A percentile compares a stretch with the other conserved stretches of the same genome.
Evolutionary conservation across 2,329 filamentous ascomycete genomes (phyloP).

Genomic region (Phyllosticta citrichinensis): DNA sequence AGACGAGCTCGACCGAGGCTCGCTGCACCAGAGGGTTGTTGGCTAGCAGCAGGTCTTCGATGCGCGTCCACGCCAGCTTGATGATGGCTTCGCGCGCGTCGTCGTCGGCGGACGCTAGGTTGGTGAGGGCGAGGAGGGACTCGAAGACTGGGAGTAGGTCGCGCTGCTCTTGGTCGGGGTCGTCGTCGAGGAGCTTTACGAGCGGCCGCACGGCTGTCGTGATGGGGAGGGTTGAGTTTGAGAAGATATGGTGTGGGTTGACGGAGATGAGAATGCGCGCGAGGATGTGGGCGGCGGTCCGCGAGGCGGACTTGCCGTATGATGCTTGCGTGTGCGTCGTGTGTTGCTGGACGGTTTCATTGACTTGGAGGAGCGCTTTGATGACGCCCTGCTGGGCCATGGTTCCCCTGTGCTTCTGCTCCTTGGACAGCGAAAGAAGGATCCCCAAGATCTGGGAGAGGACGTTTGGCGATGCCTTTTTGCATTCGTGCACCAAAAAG

Average conservation of each 20-base stretch:
- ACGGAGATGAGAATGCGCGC: slow-evolving; percentile 80
- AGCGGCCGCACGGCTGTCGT: slow-evolving; percentile 77
- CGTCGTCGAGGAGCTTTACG: slow-evolving; percentile 58
- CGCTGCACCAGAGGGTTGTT: slow-evolving; percentile 67
- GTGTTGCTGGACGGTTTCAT: slow-evolving; percentile 50
- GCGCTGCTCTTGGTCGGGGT: slow-evolving; percentile 46
- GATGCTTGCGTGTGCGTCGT: slow-evolving; percentile 18
- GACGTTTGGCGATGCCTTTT: slow-evolving; percentile 59
- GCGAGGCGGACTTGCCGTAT: slow-evolving; percentile 31
- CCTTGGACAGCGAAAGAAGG: slow-evolving; percentile 65
- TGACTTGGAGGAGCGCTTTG: slow-evolving; percentile 66
- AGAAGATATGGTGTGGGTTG: slow-evolving; percentile 77
- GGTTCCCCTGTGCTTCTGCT: slow-evolving; percentile 61
- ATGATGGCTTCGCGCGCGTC: slow-evolving; percentile 58
- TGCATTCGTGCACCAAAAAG: slow-evolving; percentile 65
- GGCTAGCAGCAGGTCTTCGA: slow-evolving; percentile 71
- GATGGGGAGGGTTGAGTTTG: slow-evolving; percentile 60
- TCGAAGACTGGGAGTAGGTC: slow-evolving; percentile 88
- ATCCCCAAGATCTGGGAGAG: slow-evolving; percentile 66
- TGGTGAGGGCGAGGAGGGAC: slow-evolving; percentile 81
- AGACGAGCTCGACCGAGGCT: slow-evolving; percentile 79
- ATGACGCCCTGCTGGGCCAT: slow-evolving; percentile 92
- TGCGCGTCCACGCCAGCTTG: slow-evolving; percentile 60
- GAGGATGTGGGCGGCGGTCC: slow-evolving; percentile 66
- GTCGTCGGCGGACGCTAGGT: slow-evolving; percentile 70